Percentiles rank a stretch among this genome's conserved stretches.
These are phyloP conservation scores for Murraya paniculata DNA, from an alignment of 345 rosid genomes.

Conservation along the genomic window DNA sequence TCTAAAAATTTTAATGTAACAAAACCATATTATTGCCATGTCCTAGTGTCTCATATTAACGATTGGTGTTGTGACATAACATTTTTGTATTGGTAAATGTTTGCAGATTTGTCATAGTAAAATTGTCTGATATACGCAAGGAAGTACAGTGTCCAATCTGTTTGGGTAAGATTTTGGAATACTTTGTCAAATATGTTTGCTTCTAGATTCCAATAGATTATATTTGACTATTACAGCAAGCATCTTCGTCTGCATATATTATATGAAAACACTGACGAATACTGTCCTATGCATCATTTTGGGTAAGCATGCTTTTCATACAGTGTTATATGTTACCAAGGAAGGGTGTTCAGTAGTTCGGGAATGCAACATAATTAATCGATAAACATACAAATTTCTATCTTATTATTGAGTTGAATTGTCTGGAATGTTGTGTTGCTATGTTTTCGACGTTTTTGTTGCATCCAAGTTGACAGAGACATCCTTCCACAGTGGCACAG, in stretches of 20 bases:
- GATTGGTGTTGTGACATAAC: constrained; percentile 7
- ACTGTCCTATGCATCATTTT: neutral
- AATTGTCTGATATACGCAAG: constrained; percentile 58
- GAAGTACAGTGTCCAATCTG: constrained; percentile 85
- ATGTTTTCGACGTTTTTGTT: neutral
- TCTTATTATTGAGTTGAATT: neutral
- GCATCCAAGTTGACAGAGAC: neutral
- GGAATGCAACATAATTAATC: neutral
- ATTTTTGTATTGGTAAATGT: constrained; percentile 11
- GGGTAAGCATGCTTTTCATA: neutral
- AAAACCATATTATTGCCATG: neutral
- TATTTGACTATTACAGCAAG: neutral
- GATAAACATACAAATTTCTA: neutral
- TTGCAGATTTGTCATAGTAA: constrained; percentile 48
- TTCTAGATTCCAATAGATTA: constrained; percentile 1
- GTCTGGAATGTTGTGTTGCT: neutral
- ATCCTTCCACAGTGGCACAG: neutral
- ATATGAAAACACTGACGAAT: neutral
- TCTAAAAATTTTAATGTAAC: neutral
- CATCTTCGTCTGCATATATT: neutral
- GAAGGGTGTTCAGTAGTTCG: constrained; percentile 4
- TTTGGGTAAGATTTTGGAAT: constrained; percentile 42
- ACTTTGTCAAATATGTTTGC: neutral
- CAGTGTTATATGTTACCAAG: neutral
- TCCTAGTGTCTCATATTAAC: neutral